Evolutionary conservation across 2,329 filamentous ascomycete genomes (phyloP).

Genomic region (Penicillium sp.): DNA sequence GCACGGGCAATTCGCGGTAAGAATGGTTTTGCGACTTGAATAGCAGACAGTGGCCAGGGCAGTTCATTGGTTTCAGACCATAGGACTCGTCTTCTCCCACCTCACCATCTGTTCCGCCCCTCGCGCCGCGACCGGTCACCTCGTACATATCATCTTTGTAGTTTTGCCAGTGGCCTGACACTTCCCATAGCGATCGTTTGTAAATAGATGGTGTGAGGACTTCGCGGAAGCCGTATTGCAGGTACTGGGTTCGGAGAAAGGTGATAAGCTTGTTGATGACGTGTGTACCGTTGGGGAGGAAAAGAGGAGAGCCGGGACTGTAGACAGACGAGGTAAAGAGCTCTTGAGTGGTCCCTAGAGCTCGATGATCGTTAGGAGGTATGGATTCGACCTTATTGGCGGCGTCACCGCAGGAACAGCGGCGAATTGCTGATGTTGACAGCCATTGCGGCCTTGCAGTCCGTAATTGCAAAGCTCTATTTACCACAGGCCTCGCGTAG

Average conservation of each 20-base stretch:
- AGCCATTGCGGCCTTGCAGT: conserved; percentile 14
- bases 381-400: conserved; percentile 25
- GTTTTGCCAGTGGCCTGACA: conserved; percentile 83
- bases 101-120: conserved; percentile 46
- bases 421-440: conserved; percentile 18
- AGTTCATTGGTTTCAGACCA: conserved; percentile 91
- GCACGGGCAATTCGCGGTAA: conserved; percentile 78
- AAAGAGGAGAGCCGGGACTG: conserved; percentile 82
- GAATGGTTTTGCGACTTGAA: conserved; percentile 73
- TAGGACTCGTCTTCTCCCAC: conserved; percentile 68
- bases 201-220: conserved; percentile 90
- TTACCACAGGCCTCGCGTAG: conserved; percentile 4
- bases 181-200: conserved; percentile 83
- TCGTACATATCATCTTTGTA: conserved; percentile 93
- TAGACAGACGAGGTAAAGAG: conserved; percentile 78
- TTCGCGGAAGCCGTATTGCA: conserved; percentile 81
- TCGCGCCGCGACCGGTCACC: conserved; percentile 59
- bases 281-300: conserved; percentile 76
- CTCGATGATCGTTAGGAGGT: conserved; percentile 51
- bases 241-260: conserved; percentile 81
- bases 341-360: conserved; percentile 59
- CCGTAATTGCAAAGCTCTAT: background rate
- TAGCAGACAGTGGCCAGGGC: conserved; percentile 82
- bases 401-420: conserved; percentile 24
- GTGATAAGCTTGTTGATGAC: conserved; percentile 82